Base-by-base conservation (phyloP, 164 flowering plant genomes). In the Sedum album region DNA sequence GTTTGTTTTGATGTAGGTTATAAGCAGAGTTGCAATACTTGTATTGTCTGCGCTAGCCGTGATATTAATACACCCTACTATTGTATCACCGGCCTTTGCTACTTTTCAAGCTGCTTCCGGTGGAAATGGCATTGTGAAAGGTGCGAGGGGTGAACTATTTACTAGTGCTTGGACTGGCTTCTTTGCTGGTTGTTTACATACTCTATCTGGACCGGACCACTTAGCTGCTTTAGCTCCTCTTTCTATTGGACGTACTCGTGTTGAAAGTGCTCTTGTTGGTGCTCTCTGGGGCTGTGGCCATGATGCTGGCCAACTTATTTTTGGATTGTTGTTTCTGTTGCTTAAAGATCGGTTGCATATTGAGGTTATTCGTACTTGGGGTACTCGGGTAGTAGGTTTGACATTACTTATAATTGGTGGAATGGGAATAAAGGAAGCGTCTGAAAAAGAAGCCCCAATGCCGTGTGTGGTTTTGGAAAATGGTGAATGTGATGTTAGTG, bases 91-190 rank as follows among this genome's bases (percentile, higher is more conserved):
- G 15, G 48, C 48, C 17, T 44, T 44, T 44, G 48, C 48, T 44
- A 13, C 48, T 44, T 44, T 44, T 44, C 48, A 17, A 44, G 48
- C 48, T 44, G 48, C n/a, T 17, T n/a, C n/a, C n/a, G 17, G 48
- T 44, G 48, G 18, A 11, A 17, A 3, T 44, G 20, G 18, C 15
- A 18, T 18, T 44, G 48, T 18, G 11, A 44, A 44, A 44, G 48
- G 48, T 17, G 48, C 18, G 15, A 44, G 15, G 4, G 17, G 18
- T 15, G 48, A 44, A 17, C 15, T 44, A 44, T 15, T 44, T 1
- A 44, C 48, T 44, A 44, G 48, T 44, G 48, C 48, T 44, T 44
- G 48, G 48, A 44, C 48, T 44, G 48, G 48, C 48, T 44, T 44
- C 48, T 44, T 44, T 44, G 48, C 48, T 44, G 48, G 48, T 15